Percentiles rank a stretch among this genome's conserved stretches.
These are phyloP conservation scores for Rhizopogon salebrosus DNA, from an alignment of 768 basidiomycete species.

Conservation along the genomic window DNA sequence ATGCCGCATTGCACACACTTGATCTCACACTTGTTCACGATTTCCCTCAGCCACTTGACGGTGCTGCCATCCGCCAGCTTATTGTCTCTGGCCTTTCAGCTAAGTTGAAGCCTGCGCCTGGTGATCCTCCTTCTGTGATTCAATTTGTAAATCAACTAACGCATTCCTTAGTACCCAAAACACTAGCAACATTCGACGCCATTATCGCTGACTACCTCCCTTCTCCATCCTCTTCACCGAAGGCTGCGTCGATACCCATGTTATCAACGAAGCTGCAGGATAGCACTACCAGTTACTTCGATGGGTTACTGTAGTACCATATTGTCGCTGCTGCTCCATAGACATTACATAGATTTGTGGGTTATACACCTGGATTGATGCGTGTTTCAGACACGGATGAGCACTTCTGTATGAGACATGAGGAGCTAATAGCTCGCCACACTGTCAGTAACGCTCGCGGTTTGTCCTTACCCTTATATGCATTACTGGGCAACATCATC, in stretches of 20 bases:
- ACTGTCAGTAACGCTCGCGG: background rate
- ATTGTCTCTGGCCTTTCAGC: conserved; percentile 58
- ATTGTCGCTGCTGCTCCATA: background rate
- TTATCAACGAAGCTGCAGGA: conserved; percentile 4
- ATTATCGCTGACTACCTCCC: conserved; percentile 72
- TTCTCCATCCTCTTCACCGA: conserved; percentile 19
- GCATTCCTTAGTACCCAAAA: conserved; percentile 31
- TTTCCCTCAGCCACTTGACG: conserved; percentile 48
- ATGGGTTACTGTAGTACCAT: conserved; percentile 32
- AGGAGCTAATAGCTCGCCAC: background rate
- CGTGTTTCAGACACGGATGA: background rate
- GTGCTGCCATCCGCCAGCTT: conserved; percentile 55
- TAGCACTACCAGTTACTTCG: conserved; percentile 33
- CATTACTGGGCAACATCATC: conserved; percentile 17
- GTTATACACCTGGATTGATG: background rate
- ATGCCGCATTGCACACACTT: conserved; percentile 2
- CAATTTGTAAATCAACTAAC: background rate
- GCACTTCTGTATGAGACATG: background rate
- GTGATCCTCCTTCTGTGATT: conserved; percentile 25
- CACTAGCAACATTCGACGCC: conserved; percentile 61
- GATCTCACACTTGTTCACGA: background rate
- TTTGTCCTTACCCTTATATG: background rate
- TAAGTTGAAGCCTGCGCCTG: conserved; percentile 45
- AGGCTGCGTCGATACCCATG: background rate
- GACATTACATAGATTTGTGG: background rate